A percentile compares a stretch with the other conserved stretches of the same genome.
Conservation (phyloP, 129 eudicot genomes). For the Helianthus tuberosus region DNA sequence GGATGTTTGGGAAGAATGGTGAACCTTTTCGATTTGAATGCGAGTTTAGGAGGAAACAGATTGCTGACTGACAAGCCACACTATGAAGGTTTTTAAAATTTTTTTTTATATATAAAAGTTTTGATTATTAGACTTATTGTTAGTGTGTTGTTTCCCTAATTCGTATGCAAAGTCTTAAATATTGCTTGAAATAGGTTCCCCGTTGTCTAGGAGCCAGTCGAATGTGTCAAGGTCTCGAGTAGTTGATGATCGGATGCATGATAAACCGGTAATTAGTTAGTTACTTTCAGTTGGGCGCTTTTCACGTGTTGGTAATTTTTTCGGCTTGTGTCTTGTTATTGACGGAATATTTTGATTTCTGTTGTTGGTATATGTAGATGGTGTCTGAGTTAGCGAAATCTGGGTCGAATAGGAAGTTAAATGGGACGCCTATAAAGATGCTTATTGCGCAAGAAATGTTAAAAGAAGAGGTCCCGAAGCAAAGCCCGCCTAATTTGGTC, state of each 20-base stretch:
- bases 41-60: conserved; percentile 60
- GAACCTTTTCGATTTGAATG: conserved; percentile 70
- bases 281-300: conserved; percentile 1
- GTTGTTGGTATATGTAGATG: conserved; percentile 50
- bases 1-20: conserved; percentile 95
- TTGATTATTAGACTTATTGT: not conserved
- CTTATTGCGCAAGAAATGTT: conserved; percentile 95
- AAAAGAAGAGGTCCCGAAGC: conserved; percentile 65
- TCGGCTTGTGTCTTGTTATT: conserved; percentile 14
- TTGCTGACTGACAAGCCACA: conserved; percentile 81
- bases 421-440: conserved; percentile 79
- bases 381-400: conserved; percentile 53
- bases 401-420: conserved; percentile 44
- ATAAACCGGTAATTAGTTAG: conserved; percentile 54
- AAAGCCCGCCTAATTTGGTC: conserved; percentile 71
- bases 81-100: conserved; percentile 51
- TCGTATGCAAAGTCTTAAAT: not conserved
- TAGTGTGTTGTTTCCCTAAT: not conserved
- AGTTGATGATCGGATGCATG: conserved; percentile 52
- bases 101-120: not conserved
- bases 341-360: not conserved
- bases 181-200: conserved; percentile 51
- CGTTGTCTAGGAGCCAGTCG: conserved; percentile 76
- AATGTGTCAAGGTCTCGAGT: conserved; percentile 61
- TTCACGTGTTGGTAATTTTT: not conserved